Percentiles rank a stretch among this genome's conserved stretches.
phyloP scores from a whole-genome alignment of 441 rosid species.

The Euphorbia schlechtendalii region DNA sequence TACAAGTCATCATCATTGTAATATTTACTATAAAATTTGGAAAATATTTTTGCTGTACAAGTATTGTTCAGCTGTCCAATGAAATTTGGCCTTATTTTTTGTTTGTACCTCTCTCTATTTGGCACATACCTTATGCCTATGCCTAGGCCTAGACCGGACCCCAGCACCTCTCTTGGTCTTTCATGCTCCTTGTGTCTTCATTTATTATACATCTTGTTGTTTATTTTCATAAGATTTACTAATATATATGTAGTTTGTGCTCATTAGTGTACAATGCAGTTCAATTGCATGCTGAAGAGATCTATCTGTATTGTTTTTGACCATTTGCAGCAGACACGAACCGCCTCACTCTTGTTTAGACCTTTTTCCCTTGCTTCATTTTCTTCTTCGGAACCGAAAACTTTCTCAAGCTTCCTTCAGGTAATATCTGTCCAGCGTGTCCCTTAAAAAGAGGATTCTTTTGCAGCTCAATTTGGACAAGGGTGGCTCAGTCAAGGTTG shows the following conservation, averaged over 20 bases:
- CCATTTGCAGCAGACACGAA: slow-evolving; percentile 49
- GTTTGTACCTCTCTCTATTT: too few relatives aligned
- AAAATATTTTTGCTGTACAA: too few relatives aligned
- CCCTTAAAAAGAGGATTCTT: slow-evolving; percentile 7
- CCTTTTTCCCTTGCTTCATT: slow-evolving; percentile 40
- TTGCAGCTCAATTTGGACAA: neutral
- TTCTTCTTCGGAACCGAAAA: slow-evolving; percentile 40
- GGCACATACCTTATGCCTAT: too few relatives aligned
- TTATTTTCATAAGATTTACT: slow-evolving; percentile 5
- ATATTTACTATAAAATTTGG: too few relatives aligned
- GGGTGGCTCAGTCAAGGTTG: neutral
- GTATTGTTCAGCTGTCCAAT: too few relatives aligned
- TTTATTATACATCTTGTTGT: too few relatives aligned
- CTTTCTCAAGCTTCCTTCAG: slow-evolving; percentile 41
- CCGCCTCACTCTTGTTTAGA: slow-evolving; percentile 37
- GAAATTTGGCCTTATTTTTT: too few relatives aligned
- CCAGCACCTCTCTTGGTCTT: too few relatives aligned
- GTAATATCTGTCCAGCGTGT: slow-evolving; percentile 23
- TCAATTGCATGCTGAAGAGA: slow-evolving; percentile 46
- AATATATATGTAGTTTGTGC: neutral
- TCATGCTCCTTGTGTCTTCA: too few relatives aligned
- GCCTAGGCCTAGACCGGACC: too few relatives aligned
- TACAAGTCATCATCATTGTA: too few relatives aligned
- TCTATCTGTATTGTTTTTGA: slow-evolving; percentile 38
- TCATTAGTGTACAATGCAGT: slow-evolving; percentile 33